phyloP scores from a whole-genome alignment of 495 filamentous ascomycete species.

The Neurospora pannonica region DNA sequence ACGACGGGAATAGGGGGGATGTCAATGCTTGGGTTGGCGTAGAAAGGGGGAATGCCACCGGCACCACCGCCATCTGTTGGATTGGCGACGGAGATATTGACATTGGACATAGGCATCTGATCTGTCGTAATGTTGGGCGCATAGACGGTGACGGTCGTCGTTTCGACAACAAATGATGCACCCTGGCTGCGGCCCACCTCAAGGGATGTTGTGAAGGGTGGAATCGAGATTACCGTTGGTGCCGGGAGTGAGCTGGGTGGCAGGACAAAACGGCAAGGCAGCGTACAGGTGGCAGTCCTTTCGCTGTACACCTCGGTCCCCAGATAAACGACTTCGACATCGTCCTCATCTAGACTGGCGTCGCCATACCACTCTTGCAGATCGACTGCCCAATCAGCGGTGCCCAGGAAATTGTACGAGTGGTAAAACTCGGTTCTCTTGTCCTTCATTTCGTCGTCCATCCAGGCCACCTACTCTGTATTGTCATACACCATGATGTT shows the following conservation, averaged over 20 bases:
- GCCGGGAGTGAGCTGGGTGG: constrained; percentile 6
- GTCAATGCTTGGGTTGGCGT: constrained; percentile 5
- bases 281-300: constrained; percentile 2
- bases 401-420: constrained; percentile 24
- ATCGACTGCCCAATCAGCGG: constrained; percentile 35
- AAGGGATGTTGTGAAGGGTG: constrained; percentile 12
- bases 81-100: neutral
- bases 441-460: constrained; percentile 22
- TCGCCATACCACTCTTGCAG: constrained; percentile 8
- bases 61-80: too few relatives aligned
- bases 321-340: constrained; percentile 10
- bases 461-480: constrained; percentile 36
- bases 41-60: neutral
- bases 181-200: constrained; percentile 4
- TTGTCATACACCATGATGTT: constrained; percentile 35
- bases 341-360: constrained; percentile 2
- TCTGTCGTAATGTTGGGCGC: constrained; percentile 2
- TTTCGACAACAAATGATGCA: constrained; percentile 6
- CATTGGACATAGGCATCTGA: constrained; percentile 5
- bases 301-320: constrained; percentile 7
- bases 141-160: constrained; percentile 8
- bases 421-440: constrained; percentile 16
- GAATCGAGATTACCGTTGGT: constrained; percentile 1
- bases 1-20: constrained; percentile 7
- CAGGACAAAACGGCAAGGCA: constrained; percentile 10